Percentiles rank a stretch among this genome's conserved stretches.
Evolutionary conservation across 768 basidiomycete genomes (phyloP).

Genomic region (Russula sp.): DNA sequence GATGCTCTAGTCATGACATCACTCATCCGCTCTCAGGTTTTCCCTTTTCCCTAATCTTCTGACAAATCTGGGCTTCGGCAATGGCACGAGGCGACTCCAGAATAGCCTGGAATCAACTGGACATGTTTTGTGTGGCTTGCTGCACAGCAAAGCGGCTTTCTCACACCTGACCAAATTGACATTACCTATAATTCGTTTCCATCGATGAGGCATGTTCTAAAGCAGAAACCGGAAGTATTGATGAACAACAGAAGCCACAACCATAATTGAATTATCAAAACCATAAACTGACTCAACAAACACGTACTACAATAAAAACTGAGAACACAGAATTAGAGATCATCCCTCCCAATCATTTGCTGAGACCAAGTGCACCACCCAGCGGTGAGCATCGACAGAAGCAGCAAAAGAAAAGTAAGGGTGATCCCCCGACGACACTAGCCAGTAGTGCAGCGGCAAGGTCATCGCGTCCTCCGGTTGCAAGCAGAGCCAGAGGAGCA

Average conservation of each 20-base stretch:
- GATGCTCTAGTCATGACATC: neutral
- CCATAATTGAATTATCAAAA: too few species aligned
- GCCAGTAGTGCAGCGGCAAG: slow-evolving; percentile 31
- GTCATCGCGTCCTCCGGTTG: slow-evolving; percentile 30
- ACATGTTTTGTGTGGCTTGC: too few species aligned
- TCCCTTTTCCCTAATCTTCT: too few species aligned
- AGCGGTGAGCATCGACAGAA: slow-evolving; percentile 4
- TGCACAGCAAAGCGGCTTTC: too few species aligned
- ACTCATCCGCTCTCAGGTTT: too few species aligned
- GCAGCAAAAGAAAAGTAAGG: slow-evolving; percentile 27
- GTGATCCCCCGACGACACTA: slow-evolving; percentile 29
- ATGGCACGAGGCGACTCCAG: neutral
- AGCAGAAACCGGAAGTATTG: too few species aligned
- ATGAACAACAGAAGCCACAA: too few species aligned
- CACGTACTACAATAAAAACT: neutral
- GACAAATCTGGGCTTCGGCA: neutral
- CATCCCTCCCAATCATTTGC: slow-evolving; percentile 22
- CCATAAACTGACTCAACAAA: too few species aligned
- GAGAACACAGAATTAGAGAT: neutral
- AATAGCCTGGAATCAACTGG: neutral
- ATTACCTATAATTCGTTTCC: too few species aligned
- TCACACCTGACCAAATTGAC: too few species aligned
- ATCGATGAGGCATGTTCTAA: too few species aligned
- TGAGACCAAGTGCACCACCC: slow-evolving; percentile 1
- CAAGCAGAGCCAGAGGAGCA: slow-evolving; percentile 32